Base-by-base conservation (phyloP, 805 yeast species). In the Kockiozyma suomiensis region DNA sequence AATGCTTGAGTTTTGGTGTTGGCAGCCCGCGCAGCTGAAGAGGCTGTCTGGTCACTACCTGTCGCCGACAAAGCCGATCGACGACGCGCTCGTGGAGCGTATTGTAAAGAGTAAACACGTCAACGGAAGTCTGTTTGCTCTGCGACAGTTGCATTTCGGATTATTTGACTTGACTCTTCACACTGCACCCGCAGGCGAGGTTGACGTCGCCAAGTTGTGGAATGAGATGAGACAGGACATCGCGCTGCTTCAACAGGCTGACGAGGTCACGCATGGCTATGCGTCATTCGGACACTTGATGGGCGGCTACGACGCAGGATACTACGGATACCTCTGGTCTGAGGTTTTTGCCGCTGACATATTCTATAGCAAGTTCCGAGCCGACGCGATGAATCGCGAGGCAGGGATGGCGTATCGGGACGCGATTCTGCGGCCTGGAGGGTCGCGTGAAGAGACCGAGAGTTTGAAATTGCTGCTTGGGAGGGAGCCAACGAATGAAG, bases 311-410 rank as follows among this genome's bases (percentile, higher is more conserved):
- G 93, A 88, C 56, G 85, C 92, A 10, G 91, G 92, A 2, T 90
- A 90, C 74, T 90, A 90, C 68, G 96, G 96, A 1, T 90, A 90
- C 72, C 74, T 89, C 75, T 90, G 90, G 85, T 87, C 96, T 1
- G 85, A 85, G 69, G 96, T 88, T 15, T 90, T 85, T 77, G 94
- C 96, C 1, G 82, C 89, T 5, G 96, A 90, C 72, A 87, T 90
- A 70, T 90, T 82, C 76, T 84, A 87, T 72, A 75, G 88, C 3
- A 81, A 82, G 69, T 90, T 90, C 78, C 81, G 82, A 59, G 68
- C 75, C 0, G 83, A 87, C 71, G 94, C 96, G 46, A 79, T 87
- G 81, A 82, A 84, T 69, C 76, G 82, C 21, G 71, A 72, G 17
- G 78, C 75, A 52, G 97, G 96, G 52, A 73, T 82, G 30, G 76